Conservation (phyloP, 164 flowering plant genomes). For the Santalum album region DNA sequence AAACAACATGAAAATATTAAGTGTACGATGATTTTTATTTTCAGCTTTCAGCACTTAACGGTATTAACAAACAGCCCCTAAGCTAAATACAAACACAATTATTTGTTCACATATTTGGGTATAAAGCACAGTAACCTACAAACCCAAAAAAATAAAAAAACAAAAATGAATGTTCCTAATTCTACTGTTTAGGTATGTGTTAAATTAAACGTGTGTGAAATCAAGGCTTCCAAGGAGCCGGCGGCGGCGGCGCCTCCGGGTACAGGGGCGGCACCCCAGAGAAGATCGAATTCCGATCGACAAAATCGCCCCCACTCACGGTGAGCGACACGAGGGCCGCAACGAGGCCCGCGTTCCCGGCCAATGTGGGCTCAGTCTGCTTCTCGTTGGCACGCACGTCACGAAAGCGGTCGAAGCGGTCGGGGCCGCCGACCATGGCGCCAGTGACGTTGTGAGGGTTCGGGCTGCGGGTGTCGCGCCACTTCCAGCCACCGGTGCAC, state of each 20-base stretch:
- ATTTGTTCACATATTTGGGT: too few species aligned
- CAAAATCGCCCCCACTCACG: constrained; percentile 28
- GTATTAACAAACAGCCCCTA: too few species aligned
- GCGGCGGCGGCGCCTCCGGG: not conserved
- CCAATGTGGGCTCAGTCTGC: constrained; percentile 73
- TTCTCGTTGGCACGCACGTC: constrained; percentile 46
- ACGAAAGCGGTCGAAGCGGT: constrained; percentile 40
- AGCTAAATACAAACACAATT: too few species aligned
- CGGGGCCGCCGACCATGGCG: constrained; percentile 97
- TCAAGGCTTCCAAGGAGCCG: not conserved
- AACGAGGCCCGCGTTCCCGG: constrained; percentile 82
- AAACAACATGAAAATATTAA: too few species aligned
- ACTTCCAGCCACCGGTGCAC: constrained; percentile 61
- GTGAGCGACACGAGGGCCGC: constrained; percentile 76
- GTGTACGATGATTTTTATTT: too few species aligned
- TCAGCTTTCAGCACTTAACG: too few species aligned
- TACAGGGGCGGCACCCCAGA: not conserved
- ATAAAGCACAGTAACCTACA: too few species aligned
- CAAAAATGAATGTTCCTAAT: too few species aligned
- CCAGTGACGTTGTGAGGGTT: constrained; percentile 68
- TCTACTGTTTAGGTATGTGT: too few species aligned
- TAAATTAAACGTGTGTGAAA: too few species aligned
- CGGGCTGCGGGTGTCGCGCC: constrained; percentile 35
- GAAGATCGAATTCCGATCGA: constrained; percentile 17
- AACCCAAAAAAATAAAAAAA: too few species aligned